Evolutionary conservation across 2,329 filamentous ascomycete genomes (phyloP), one percentile per base, ranked within the genome.

Genomic region (Xenosphaeropsis pyriputrescens): DNA sequence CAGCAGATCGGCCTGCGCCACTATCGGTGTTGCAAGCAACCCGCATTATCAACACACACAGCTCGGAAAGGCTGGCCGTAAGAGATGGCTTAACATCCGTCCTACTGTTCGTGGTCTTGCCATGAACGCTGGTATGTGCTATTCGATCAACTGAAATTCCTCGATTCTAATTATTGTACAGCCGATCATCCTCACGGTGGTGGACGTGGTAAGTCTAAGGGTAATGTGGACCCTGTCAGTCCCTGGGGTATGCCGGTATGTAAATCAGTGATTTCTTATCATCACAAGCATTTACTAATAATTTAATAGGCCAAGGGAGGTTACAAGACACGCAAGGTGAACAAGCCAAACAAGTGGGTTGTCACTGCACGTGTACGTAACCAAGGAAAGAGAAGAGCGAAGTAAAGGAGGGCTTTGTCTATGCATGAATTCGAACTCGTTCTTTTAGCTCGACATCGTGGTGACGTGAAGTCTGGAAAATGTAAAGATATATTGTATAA

Each of bases 151-250:
- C 35, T 17, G 17, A 18, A 30, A n/a, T 34, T 12, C 18, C 39
- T 29, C 32, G 17, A 36, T 33, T 18, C 48, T 54, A 45, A 54
- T 47, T 37, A 33, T 34, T 19, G 36, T 43, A 33, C 51, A 76
- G 83, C 78, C 51, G 91, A 98, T 55, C 91, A 98, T 70, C 91
- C 91, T 54, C 91, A 98, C 60, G 91, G 91, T 73, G 91, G 91
- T 82, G 91, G 91, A 62, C 77, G 93, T 70, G 91, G 91, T 67
- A 98, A 98, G 67, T 95, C 86, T 41, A 98, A 98, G 84, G 86
- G 91, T 75, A 94, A 95, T 57, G 77, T 88, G 43, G 72, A 93
- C 56, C 91, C 93, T 26, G 85, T 91, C 51, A 94, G 85, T 63
- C 91, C 91, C 41, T 98, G 93, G 91, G 91, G 93, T 57, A 80